Conservation (phyloP, 139 green algal genomes). For the Volvox reticuliferus region DNA sequence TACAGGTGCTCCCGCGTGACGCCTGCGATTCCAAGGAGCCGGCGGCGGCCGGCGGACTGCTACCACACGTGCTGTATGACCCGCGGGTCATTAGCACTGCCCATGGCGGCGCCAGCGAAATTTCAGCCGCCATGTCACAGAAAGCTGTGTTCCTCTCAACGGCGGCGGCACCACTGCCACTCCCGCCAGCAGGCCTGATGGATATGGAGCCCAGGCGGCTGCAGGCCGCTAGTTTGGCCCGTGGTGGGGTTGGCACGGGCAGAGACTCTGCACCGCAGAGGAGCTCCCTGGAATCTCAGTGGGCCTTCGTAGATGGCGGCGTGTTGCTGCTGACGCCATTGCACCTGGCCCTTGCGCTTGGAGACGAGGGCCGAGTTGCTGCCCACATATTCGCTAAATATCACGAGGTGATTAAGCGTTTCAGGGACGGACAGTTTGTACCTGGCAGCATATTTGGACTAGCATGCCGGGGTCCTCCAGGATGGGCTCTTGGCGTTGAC, state of each 20-base stretch:
- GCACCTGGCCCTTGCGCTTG: constrained; percentile 20
- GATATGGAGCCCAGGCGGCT: no score
- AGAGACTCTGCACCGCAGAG: not conserved
- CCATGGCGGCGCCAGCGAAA: not conserved
- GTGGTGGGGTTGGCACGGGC: not conserved
- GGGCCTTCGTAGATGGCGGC: not conserved
- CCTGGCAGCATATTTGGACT: no score
- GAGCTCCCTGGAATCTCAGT: not conserved
- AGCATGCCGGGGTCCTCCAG: no score
- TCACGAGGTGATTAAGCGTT: not conserved
- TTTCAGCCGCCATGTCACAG: not conserved
- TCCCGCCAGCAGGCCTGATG: no score
- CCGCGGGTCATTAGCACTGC: not conserved
- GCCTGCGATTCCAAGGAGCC: not conserved
- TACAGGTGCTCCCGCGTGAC: not conserved
- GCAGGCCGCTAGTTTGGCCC: not conserved
- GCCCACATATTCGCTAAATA: not conserved
- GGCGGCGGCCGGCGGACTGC: not conserved
- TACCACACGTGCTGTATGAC: not conserved
- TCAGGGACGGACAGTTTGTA: no score
- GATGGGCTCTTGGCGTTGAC: no score
- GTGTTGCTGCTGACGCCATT: constrained; percentile 26
- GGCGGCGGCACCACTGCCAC: no score
- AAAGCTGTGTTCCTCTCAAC: not conserved
- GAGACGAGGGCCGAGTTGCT: not conserved